A percentile compares a stretch with the other conserved stretches of the same genome.
Evolutionary conservation across 2,329 filamentous ascomycete species (phyloP).

Genomic region (Lecanosticta acicola): DNA sequence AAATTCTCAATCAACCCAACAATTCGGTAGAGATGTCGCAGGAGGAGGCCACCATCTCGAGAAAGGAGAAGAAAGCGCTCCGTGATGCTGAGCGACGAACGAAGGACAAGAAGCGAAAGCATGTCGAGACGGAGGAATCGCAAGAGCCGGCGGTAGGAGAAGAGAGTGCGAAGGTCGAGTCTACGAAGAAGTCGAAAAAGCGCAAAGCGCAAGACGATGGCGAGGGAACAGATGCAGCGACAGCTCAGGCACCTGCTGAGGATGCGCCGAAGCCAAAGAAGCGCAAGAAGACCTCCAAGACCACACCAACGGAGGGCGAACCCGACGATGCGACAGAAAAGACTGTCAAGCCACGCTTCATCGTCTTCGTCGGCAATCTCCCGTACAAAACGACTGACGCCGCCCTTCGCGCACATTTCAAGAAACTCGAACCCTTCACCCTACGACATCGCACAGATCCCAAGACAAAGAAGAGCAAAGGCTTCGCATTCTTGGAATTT

Average conservation of each 20-base stretch:
- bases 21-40: slow-evolving; percentile 41
- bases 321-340: slow-evolving; percentile 9
- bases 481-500: slow-evolving; percentile 87
- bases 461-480: slow-evolving; percentile 60
- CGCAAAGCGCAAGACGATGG: slow-evolving; percentile 8
- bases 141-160: slow-evolving; percentile 16
- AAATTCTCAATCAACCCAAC: slow-evolving; percentile 72
- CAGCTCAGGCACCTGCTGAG: neutral
- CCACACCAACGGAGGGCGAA: slow-evolving; percentile 1
- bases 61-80: slow-evolving; percentile 34
- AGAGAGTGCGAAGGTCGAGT: slow-evolving; percentile 18
- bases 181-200: slow-evolving; percentile 15
- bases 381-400: slow-evolving; percentile 73
- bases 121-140: slow-evolving; percentile 19
- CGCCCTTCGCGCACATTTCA: slow-evolving; percentile 69
- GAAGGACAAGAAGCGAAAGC: slow-evolving; percentile 34
- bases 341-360: slow-evolving; percentile 56
- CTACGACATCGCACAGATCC: slow-evolving; percentile 70
- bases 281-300: slow-evolving; percentile 14
- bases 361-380: slow-evolving; percentile 82
- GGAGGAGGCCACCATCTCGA: slow-evolving; percentile 21
- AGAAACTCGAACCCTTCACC: slow-evolving; percentile 62
- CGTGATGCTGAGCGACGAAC: slow-evolving; percentile 32
- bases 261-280: slow-evolving; percentile 21
- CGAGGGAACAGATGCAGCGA: slow-evolving; percentile 6